Base-by-base conservation (phyloP, 2,329 filamentous ascomycete species). In the Trichophaea hybrida region DNA sequence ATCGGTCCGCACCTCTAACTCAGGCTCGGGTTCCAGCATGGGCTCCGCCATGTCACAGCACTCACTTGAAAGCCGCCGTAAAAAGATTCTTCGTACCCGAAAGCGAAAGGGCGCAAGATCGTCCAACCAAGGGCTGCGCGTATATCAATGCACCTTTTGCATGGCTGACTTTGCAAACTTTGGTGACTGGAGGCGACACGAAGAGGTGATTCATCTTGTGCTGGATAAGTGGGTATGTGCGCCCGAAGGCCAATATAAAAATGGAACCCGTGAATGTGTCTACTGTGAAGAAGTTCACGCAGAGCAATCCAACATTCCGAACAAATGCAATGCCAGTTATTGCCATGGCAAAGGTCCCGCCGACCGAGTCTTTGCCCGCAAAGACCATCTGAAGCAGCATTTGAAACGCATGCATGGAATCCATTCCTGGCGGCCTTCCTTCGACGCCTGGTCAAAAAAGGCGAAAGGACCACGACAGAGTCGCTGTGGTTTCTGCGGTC, bases 371-470 rank as follows among this genome's bases (percentile, higher is more conserved):
- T 57, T 57, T 31, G 44, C 43, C 4, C 38, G 55, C 24, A 57
- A 57, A 57, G 55, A 57, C 38, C 55, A 57, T 33, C 44, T 57
- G 6, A 57, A 57, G 34, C 55, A 57, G 38, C 55, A 57, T 50
- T 33, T 57, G 10, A 57, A 57, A 31, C 32, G 37, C 12, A 57
- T 57, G 32, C 55, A 57, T 33, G 55, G 55, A 12, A 43, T 57
- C 15, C n/a, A n/a, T n/a, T 32, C 15, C 17, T 57, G 55, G 55
- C 32, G 44, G 6, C 40, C 31, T 8, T 13, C 43, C 32, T 57
- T 57, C 44, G 55, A 57, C 12, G 33, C 15, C 8, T 57, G 55
- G 55, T 32, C 15, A 6, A 24, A 38, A 33, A 57, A 48, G 24
- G 12, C 40, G 12, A 35, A 48, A n/a, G 55, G 55, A 10, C 55